These are phyloP conservation scores for Fusarium tupiense DNA, from an alignment of 2,329 filamentous ascomycete genomes.

Conservation along the genomic window DNA sequence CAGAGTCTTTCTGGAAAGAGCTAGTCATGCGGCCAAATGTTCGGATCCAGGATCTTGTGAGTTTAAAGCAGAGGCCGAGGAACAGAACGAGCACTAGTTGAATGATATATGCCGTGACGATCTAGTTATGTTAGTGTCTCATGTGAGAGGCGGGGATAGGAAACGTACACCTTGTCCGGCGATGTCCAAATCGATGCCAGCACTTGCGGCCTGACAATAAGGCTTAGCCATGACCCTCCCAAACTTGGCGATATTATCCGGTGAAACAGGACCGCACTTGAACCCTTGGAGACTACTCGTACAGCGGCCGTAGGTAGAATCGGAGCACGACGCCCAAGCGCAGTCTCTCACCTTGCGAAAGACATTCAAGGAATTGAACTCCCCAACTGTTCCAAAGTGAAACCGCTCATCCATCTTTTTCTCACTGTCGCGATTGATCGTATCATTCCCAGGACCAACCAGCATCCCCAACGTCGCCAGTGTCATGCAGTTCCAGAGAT, in stretches of 20 bases:
- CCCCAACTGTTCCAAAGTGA: background rate
- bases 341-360: background rate
- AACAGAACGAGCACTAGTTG: background rate
- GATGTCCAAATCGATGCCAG: background rate
- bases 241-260: background rate
- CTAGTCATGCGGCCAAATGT: background rate
- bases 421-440: background rate
- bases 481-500: background rate
- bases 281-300: background rate
- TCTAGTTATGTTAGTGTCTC: background rate
- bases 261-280: background rate
- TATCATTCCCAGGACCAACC: background rate
- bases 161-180: background rate
- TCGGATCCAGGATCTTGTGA: background rate
- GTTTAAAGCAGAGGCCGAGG: background rate
- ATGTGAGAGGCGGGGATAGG: fast-evolving
- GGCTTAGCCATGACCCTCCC: background rate
- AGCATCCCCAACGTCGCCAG: background rate
- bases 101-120: background rate
- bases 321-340: background rate
- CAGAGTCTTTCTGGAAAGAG: background rate
- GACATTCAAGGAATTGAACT: background rate
- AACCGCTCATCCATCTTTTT: background rate
- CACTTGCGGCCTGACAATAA: background rate
- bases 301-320: background rate